Percentiles rank a stretch among this genome's conserved stretches.
phyloP scores from a whole-genome alignment of 805 yeast species.

The Hanseniaspora nectarophila region DNA sequence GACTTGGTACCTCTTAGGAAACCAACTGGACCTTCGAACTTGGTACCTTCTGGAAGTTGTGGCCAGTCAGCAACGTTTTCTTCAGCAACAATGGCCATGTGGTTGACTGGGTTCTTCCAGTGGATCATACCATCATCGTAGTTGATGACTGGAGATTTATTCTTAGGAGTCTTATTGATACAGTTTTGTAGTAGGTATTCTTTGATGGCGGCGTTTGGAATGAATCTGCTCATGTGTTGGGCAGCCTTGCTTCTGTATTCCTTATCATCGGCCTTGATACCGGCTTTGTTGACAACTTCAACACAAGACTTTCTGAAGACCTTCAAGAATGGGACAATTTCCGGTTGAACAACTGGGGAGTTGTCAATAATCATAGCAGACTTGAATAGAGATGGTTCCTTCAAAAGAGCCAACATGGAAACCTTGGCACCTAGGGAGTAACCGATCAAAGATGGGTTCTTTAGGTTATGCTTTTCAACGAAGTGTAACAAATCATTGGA shows the following conservation, averaged over 20 bases:
- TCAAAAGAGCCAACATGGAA: slow-evolving; percentile 34
- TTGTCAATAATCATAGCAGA: slow-evolving; percentile 38
- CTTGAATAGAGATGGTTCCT: slow-evolving; percentile 30
- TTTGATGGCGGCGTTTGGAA: slow-evolving; percentile 25
- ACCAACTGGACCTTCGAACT: slow-evolving; percentile 30
- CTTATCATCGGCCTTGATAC: slow-evolving; percentile 23
- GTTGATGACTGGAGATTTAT: slow-evolving; percentile 22
- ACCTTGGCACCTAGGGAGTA: slow-evolving; percentile 46
- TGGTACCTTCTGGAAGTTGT: slow-evolving; percentile 18
- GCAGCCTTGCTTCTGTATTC: slow-evolving; percentile 25
- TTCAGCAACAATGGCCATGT: slow-evolving; percentile 23
- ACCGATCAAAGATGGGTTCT: slow-evolving; percentile 30
- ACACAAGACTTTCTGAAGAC: slow-evolving; percentile 32
- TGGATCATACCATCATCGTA: slow-evolving; percentile 25
- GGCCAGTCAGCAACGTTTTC: slow-evolving; percentile 30
- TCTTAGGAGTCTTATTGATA: slow-evolving; percentile 24
- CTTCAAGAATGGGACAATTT: slow-evolving; percentile 30
- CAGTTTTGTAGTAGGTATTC: slow-evolving; percentile 33
- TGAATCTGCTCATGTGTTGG: slow-evolving; percentile 18
- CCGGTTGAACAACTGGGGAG: slow-evolving; percentile 32
- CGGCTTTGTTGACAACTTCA: slow-evolving; percentile 16
- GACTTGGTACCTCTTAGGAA: slow-evolving; percentile 34
- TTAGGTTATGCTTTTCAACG: slow-evolving; percentile 26
- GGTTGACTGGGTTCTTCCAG: slow-evolving; percentile 29
- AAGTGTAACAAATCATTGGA: slow-evolving; percentile 33